Evolutionary conservation across 805 yeast species (phyloP).

Genomic region (Kodamaea lidongshanica): DNA sequence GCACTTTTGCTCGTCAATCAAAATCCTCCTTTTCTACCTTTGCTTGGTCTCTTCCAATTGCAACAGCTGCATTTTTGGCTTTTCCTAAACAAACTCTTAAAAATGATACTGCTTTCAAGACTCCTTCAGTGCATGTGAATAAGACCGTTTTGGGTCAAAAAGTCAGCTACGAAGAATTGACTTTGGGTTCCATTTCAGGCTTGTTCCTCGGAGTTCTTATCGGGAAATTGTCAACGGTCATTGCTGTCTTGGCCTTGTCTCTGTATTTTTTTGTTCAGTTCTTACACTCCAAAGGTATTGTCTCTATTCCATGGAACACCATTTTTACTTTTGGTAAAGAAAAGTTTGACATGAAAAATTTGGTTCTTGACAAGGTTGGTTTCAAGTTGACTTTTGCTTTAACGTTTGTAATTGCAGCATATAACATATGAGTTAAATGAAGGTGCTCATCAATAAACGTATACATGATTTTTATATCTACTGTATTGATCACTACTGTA

Average conservation of each 20-base stretch:
- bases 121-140: conserved; percentile 1
- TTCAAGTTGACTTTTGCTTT: conserved; percentile 49
- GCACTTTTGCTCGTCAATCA: too few relatives aligned
- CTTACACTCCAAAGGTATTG: conserved; percentile 49
- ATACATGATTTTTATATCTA: too few relatives aligned
- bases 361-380: conserved; percentile 54
- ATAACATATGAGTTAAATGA: conserved; percentile 4
- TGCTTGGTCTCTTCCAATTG: too few relatives aligned
- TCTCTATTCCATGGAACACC: conserved; percentile 41
- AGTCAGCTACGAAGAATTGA: conserved; percentile 55
- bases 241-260: conserved; percentile 46
- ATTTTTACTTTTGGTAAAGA: conserved; percentile 28
- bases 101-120: conserved; percentile 11
- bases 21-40: too few relatives aligned
- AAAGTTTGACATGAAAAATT: conserved; percentile 40
- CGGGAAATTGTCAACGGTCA: conserved; percentile 53
- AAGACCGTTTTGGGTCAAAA: conserved; percentile 34
- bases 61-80: too few relatives aligned
- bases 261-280: conserved; percentile 41
- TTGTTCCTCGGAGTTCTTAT: conserved; percentile 50
- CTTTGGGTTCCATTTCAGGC: conserved; percentile 60
- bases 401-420: conserved; percentile 6
- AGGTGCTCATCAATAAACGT: too few relatives aligned
- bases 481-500: too few relatives aligned
- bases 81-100: too few relatives aligned